Percentiles rank a stretch among this genome's conserved stretches.
These are phyloP conservation scores for Gossypium trilobum DNA, from an alignment of 441 rosid species.

Conservation along the genomic window DNA sequence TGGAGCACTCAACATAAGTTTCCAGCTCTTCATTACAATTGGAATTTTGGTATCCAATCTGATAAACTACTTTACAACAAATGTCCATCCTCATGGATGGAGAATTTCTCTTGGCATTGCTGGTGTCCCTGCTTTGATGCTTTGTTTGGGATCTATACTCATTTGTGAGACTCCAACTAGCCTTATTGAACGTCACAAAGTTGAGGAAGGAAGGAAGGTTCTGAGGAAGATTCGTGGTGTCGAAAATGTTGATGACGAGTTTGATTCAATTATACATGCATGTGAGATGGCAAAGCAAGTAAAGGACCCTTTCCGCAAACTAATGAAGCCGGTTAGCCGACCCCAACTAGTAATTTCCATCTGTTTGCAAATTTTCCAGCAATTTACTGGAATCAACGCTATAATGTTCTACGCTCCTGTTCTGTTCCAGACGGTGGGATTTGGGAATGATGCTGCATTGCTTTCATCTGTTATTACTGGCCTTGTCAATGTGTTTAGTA, in stretches of 20 bases:
- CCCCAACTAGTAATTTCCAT: slow-evolving; percentile 47
- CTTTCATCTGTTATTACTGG: slow-evolving; percentile 18
- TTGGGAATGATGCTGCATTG: slow-evolving; percentile 12
- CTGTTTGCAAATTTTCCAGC: slow-evolving; percentile 30
- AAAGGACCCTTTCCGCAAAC: slow-evolving; percentile 34
- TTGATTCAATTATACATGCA: slow-evolving; percentile 31
- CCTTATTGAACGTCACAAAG: slow-evolving; percentile 39
- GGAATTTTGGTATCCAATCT: slow-evolving; percentile 50
- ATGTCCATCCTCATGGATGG: slow-evolving; percentile 48
- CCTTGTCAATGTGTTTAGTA: slow-evolving; percentile 11
- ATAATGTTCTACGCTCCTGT: slow-evolving; percentile 19
- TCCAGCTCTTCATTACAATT: slow-evolving; percentile 57
- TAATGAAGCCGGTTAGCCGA: slow-evolving; percentile 32
- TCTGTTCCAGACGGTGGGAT: slow-evolving; percentile 17
- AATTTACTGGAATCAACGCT: slow-evolving; percentile 18
- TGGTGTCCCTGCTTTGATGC: slow-evolving; percentile 41
- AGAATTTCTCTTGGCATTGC: slow-evolving; percentile 47
- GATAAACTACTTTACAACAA: slow-evolving; percentile 40
- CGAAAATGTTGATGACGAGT: slow-evolving; percentile 40
- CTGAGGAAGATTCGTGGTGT: slow-evolving; percentile 51
- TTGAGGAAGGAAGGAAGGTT: slow-evolving; percentile 32
- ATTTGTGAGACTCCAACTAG: slow-evolving; percentile 61
- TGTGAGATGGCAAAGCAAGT: slow-evolving; percentile 36
- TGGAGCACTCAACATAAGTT: slow-evolving; percentile 52
- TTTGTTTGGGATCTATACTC: slow-evolving; percentile 37